These are phyloP conservation scores for Beauveria pseudobassiana DNA, from an alignment of 2,329 filamentous ascomycete genomes.

Conservation along the genomic window DNA sequence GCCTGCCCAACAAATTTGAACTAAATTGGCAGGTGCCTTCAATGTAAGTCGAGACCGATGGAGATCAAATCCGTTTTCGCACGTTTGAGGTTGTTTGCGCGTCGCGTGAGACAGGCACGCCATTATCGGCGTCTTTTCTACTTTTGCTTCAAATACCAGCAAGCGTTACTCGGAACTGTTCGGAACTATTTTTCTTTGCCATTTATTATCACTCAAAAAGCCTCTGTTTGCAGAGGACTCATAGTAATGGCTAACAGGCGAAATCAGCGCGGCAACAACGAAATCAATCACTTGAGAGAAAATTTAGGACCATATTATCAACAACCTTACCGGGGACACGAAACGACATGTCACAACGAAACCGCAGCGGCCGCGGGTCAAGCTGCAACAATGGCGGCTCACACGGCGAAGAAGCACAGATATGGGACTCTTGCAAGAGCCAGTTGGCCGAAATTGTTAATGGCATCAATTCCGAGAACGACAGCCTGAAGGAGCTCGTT, in stretches of 20 bases:
- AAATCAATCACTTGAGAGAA: constrained; percentile 11
- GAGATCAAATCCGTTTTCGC: neutral
- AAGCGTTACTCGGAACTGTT: neutral
- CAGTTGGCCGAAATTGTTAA: constrained; percentile 32
- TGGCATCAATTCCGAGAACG: constrained; percentile 35
- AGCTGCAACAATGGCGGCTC: constrained; percentile 36
- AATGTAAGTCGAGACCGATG: constrained; percentile 6
- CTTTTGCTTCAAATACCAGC: neutral
- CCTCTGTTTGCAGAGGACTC: neutral
- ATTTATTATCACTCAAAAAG: neutral
- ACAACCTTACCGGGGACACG: neutral
- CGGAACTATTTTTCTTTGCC: neutral
- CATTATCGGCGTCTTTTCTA: neutral
- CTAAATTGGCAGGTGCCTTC: constrained; percentile 6
- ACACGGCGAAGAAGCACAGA: constrained; percentile 36
- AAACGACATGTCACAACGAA: constrained; percentile 35
- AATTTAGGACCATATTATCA: constrained; percentile 11
- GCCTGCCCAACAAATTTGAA: neutral
- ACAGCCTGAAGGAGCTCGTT: constrained; percentile 32
- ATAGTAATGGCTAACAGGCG: constrained; percentile 14
- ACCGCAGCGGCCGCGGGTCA: constrained; percentile 36
- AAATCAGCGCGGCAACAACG: constrained; percentile 8
- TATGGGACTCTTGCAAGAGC: constrained; percentile 35
- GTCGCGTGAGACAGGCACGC: neutral
- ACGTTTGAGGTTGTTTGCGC: neutral